phyloP scores from a whole-genome alignment of 495 filamentous ascomycete genomes.

The Aspergillus taichungensis region DNA sequence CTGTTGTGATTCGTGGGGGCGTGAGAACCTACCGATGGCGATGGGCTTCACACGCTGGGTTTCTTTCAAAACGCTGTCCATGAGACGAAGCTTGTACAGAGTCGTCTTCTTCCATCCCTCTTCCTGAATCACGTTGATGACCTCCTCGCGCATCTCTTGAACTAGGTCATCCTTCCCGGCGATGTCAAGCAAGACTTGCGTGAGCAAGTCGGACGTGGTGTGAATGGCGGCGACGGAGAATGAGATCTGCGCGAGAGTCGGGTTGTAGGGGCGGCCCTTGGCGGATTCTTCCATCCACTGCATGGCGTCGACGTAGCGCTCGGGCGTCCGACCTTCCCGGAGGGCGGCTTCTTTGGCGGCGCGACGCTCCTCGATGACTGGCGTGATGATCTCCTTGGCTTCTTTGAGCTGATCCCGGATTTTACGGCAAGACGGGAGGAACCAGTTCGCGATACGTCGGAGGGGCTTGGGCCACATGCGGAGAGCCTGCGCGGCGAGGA shows the following conservation, averaged over 20 bases:
- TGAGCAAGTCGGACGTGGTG: conserved; percentile 18
- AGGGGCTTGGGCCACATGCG: conserved; percentile 14
- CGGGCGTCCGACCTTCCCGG: neutral
- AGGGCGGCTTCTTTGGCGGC: conserved; percentile 5
- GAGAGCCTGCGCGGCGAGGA: conserved; percentile 13
- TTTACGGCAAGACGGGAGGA: conserved; percentile 10
- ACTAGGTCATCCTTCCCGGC: conserved; percentile 9
- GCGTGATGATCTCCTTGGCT: conserved; percentile 14
- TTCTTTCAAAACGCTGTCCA: conserved; percentile 19
- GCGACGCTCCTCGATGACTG: conserved; percentile 9
- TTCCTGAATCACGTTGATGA: conserved; percentile 3
- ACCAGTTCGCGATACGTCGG: conserved; percentile 13
- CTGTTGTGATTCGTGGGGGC: too few species aligned
- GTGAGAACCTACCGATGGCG: conserved; percentile 12
- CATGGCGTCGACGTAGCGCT: conserved; percentile 9
- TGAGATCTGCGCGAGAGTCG: conserved; percentile 11
- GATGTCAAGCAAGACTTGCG: conserved; percentile 20
- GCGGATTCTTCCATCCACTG: conserved; percentile 19
- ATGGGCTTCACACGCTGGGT: conserved; percentile 14
- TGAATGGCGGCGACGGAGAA: conserved; percentile 23
- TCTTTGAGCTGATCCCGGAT: conserved; percentile 7
- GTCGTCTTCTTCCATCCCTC: conserved; percentile 23
- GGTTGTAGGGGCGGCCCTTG: conserved; percentile 9
- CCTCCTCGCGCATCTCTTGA: conserved; percentile 8
- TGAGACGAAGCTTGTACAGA: conserved; percentile 26